phyloP scores from a whole-genome alignment of 1,284 basidiomycete species.

The Ustilago lituana region DNA sequence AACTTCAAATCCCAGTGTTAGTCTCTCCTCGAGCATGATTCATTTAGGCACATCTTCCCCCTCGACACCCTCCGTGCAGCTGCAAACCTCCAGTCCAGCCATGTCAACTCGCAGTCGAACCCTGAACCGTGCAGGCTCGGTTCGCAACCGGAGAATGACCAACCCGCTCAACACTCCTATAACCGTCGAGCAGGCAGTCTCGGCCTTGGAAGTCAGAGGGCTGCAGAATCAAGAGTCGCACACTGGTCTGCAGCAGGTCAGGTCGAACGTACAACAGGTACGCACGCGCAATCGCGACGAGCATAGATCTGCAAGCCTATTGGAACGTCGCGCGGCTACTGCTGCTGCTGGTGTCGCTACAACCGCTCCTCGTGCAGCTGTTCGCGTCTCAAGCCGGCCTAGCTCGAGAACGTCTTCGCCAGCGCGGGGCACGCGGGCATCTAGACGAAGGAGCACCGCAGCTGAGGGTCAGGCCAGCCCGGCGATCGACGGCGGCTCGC shows the following conservation, averaged over 20 bases:
- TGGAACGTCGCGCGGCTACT: slow-evolving; percentile 27
- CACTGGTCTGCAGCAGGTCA: slow-evolving; percentile 7
- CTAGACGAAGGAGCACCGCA: slow-evolving; percentile 27
- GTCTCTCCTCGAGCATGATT: slow-evolving; percentile 26
- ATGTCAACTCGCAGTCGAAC: slow-evolving; percentile 49
- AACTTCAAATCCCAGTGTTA: slow-evolving; percentile 5
- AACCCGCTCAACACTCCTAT: slow-evolving; percentile 37
- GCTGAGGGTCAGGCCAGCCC: slow-evolving; percentile 10
- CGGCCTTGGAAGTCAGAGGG: background rate
- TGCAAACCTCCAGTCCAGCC: slow-evolving; percentile 34
- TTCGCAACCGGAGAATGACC: slow-evolving; percentile 27
- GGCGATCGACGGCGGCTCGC: background rate
- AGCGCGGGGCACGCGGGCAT: slow-evolving; percentile 20
- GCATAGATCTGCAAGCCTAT: slow-evolving; percentile 13
- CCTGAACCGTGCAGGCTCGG: slow-evolving; percentile 23
- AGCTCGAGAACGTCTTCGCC: slow-evolving; percentile 34
- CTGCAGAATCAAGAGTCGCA: background rate
- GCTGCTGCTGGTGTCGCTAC: slow-evolving; percentile 9
- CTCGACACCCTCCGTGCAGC: slow-evolving; percentile 17
- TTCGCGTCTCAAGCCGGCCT: slow-evolving; percentile 14
- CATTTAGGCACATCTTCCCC: slow-evolving; percentile 24
- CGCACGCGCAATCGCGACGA: slow-evolving; percentile 6
- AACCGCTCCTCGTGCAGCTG: background rate
- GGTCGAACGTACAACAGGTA: slow-evolving; percentile 1
- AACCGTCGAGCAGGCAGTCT: slow-evolving; percentile 1